phyloP scores from a whole-genome alignment of 768 basidiomycete species.

The Mycena filopes region DNA sequence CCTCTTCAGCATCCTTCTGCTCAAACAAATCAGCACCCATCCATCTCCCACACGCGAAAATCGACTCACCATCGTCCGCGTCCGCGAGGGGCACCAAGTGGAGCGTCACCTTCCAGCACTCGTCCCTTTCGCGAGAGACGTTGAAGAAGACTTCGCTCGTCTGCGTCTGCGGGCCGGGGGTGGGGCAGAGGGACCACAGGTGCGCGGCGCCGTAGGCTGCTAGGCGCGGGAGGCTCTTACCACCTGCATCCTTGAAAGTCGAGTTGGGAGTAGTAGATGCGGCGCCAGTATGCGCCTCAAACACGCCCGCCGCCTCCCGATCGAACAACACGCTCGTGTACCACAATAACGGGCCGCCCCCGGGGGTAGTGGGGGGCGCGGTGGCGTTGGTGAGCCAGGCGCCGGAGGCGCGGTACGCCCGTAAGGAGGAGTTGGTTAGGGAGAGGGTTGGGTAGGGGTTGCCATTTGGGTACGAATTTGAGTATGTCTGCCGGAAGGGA shows the following conservation, averaged over 20 bases:
- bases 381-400: constrained; percentile 54
- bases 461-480: constrained; percentile 62
- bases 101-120: constrained; percentile 47
- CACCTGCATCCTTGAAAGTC: constrained; percentile 26
- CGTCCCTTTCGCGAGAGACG: constrained; percentile 34
- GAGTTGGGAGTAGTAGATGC: too few relatives aligned
- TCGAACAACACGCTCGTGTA: constrained; percentile 42
- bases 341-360: constrained; percentile 49
- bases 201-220: constrained; percentile 44
- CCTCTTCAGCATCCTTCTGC: too few relatives aligned
- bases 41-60: too few relatives aligned
- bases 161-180: constrained; percentile 39
- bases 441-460: constrained; percentile 56
- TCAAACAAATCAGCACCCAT: too few relatives aligned
- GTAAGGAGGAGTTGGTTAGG: constrained; percentile 50
- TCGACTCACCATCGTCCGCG: not conserved
- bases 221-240: constrained; percentile 39
- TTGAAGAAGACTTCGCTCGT: constrained; percentile 52
- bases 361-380: constrained; percentile 37
- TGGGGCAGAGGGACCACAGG: constrained; percentile 55
- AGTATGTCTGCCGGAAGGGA: constrained; percentile 51
- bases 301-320: constrained; percentile 44
- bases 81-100: constrained; percentile 42
- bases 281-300: constrained; percentile 51
- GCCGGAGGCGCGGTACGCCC: constrained; percentile 47